A percentile compares a stretch with the other conserved stretches of the same genome.
Conservation (phyloP, 805 yeast species). For the Kregervanrija delftensis region DNA sequence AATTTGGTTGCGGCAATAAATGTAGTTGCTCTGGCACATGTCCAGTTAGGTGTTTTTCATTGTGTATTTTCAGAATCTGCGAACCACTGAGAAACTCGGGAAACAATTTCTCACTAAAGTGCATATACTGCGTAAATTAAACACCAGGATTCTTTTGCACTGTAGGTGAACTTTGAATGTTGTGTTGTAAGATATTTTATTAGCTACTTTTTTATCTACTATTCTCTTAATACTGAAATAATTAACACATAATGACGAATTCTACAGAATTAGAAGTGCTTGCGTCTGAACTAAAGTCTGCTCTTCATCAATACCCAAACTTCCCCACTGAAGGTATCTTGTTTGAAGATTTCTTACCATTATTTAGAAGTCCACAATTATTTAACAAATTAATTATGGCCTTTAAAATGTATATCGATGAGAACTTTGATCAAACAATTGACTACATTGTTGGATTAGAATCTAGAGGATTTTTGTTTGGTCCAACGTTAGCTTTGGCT, state of each 20-base stretch:
- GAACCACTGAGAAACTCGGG: no score
- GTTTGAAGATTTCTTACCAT: constrained; percentile 94
- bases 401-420: constrained; percentile 65
- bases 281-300: constrained; percentile 44
- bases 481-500: constrained; percentile 90
- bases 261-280: constrained; percentile 20
- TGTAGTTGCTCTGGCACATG: no score
- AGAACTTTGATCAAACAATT: constrained; percentile 44
- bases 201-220: not conserved
- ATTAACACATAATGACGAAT: not conserved
- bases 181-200: not conserved
- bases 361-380: constrained; percentile 73
- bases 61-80: no score
- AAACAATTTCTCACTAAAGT: no score
- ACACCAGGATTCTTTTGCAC: no score
- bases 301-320: constrained; percentile 77
- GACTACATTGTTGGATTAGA: constrained; percentile 93
- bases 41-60: no score
- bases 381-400: constrained; percentile 80
- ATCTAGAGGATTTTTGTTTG: constrained; percentile 94
- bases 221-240: not conserved
- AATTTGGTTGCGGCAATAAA: no score
- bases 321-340: constrained; percentile 90
- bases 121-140: no score
- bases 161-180: no score